Base-by-base conservation (phyloP, 2,329 filamentous ascomycete species). In the Hymenoscyphus albidus region DNA sequence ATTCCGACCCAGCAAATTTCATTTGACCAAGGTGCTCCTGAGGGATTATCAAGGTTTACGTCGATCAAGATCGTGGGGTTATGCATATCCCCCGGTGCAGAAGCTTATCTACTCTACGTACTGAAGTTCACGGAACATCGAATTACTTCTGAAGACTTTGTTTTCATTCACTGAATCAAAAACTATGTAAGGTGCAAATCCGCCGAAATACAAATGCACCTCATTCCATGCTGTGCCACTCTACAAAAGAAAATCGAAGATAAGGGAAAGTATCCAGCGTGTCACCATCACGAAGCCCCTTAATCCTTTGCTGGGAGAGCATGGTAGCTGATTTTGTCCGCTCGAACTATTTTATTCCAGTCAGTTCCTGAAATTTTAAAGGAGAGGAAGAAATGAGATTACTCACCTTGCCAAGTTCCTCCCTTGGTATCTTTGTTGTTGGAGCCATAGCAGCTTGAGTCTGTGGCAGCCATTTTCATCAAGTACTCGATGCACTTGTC, bases 401-500 rank as follows among this genome's bases (percentile, higher is more conserved):
- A 44, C 32, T 40, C 22, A 59, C 32, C 32, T 22, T 59, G 57
- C 14, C 38, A 59, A 42, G 57, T 39, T 39, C 57, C 57, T 56
- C 57, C 57, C 57, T 59, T 59, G 22, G 57, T 59, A 59, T 59
- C 57, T 14, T 40, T 59, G 32, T 59, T 59, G 32, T 59, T 59
- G 3, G 13, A 18, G 7, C 57, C 57, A 40, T 59, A 59, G 38
- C 57, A 59, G 14, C 38, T 59, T 13, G 18, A 38, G 18, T 5
- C n/a, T 12, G 32, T 59, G 2, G 32, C 38, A 18, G 57, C 57
- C 57, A 59, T 44, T 35, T 59, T 39, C 57, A 59, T 59, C 32
- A 59, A 22, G 38, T 59, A 59, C 16, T 59, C 38, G 32, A 27
- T 59, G 6, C 57, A 59, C 31, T 59, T 40, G n/a, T 42, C 57